phyloP scores from a whole-genome alignment of 148 eudicot genomes.

The Gaultheria prostrata region DNA sequence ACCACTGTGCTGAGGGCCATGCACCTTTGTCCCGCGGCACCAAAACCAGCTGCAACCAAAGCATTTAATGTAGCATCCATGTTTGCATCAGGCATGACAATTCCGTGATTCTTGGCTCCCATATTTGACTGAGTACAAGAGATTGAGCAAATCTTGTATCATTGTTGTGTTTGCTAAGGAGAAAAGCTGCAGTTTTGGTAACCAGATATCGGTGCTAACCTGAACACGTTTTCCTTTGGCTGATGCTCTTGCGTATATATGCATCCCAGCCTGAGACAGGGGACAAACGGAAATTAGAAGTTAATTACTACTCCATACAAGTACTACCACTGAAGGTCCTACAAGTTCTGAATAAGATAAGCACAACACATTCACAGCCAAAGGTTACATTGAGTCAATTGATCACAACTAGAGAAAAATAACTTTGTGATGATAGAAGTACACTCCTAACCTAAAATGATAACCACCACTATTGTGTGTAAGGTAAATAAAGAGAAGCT shows the following conservation, averaged over 20 bases:
- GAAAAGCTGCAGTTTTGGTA: neutral
- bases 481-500: neutral
- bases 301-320: neutral
- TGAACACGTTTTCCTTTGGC: conserved; percentile 98
- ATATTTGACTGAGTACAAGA: conserved; percentile 58
- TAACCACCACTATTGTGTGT: neutral
- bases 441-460: neutral
- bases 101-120: conserved; percentile 92
- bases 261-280: conserved; percentile 79
- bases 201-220: conserved; percentile 39
- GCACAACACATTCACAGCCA: neutral
- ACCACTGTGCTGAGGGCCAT: conserved; percentile 84
- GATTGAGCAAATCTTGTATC: conserved; percentile 10
- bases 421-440: neutral
- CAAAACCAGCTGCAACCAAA: conserved; percentile 84
- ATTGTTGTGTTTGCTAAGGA: neutral
- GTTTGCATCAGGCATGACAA: conserved; percentile 85
- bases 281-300: neutral
- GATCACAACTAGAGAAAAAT: neutral
- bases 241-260: conserved; percentile 84
- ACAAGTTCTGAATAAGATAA: conserved; percentile 11
- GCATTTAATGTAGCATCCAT: conserved; percentile 71
- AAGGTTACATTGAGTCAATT: neutral
- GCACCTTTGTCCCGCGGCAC: conserved; percentile 93
- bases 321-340: neutral